Conservation (phyloP, 192 early-diverging fungal genomes). For the Backusella australiensis region DNA sequence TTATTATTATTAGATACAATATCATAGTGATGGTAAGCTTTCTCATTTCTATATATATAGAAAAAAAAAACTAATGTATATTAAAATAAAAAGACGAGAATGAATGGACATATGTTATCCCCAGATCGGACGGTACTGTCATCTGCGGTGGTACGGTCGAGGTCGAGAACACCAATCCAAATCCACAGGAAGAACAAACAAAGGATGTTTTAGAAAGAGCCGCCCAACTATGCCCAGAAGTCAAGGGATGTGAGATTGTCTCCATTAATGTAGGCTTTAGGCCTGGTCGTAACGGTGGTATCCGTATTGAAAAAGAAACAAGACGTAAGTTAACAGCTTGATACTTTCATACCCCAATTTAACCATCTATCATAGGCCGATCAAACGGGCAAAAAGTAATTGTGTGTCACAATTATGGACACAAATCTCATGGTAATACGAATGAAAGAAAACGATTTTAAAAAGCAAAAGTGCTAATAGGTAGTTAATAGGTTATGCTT, state of each 20-base stretch:
- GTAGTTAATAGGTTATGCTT: conserved; percentile 13
- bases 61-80: neutral
- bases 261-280: conserved; percentile 60
- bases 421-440: conserved; percentile 20
- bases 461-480: neutral
- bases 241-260: conserved; percentile 46
- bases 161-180: conserved; percentile 26
- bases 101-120: conserved; percentile 76
- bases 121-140: conserved; percentile 72
- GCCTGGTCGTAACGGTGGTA: conserved; percentile 50
- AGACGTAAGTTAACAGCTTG: conserved; percentile 24
- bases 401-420: conserved; percentile 31
- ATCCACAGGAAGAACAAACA: conserved; percentile 32
- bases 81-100: conserved; percentile 17
- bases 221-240: conserved; percentile 42
- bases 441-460: neutral
- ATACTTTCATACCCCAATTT: no score
- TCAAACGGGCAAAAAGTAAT: conserved; percentile 20
- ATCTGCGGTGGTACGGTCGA: conserved; percentile 74
- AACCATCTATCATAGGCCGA: neutral
- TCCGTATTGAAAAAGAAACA: conserved; percentile 58
- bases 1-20: neutral
- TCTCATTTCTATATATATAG: neutral
- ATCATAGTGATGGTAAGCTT: neutral
- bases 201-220: conserved; percentile 44